phyloP scores from a whole-genome alignment of 176 grass and related monocot genomes.

The Saccharum officinarum region DNA sequence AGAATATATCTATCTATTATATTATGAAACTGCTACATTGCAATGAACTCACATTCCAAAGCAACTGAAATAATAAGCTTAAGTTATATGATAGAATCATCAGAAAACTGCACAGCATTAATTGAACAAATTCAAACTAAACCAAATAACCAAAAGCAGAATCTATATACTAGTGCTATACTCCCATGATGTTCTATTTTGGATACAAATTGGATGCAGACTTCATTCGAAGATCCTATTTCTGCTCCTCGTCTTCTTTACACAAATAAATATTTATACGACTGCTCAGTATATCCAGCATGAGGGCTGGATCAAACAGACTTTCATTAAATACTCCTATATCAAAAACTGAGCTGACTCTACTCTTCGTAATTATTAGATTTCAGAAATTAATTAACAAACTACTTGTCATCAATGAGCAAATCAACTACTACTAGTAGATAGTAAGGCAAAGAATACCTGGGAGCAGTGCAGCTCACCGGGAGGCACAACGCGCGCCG shows the following conservation, averaged over 20 bases:
- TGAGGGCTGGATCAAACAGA: not conserved
- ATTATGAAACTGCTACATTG: not conserved
- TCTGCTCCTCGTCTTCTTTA: not conserved
- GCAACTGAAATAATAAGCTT: not conserved
- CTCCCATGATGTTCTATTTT: not conserved
- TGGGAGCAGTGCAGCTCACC: constrained; percentile 75
- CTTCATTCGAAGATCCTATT: not conserved
- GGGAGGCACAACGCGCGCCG: constrained; percentile 59
- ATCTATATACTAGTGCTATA: not conserved
- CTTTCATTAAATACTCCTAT: not conserved
- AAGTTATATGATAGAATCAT: not conserved
- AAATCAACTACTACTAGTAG: not conserved
- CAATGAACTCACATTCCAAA: not conserved
- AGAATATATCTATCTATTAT: not conserved
- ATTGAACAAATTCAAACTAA: not conserved
- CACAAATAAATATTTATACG: not conserved
- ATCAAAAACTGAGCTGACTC: not conserved
- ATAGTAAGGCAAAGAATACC: constrained; percentile 47
- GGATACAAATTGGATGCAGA: not conserved
- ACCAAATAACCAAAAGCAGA: constrained; percentile 7
- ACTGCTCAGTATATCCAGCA: not conserved
- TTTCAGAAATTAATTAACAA: constrained; percentile 11
- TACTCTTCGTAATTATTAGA: not conserved
- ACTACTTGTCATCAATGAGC: not conserved
- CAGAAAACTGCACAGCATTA: not conserved